Evolutionary conservation across 2,329 filamentous ascomycete genomes (phyloP), one percentile per base, ranked within the genome.

Genomic region (Grosmannia huntii): DNA sequence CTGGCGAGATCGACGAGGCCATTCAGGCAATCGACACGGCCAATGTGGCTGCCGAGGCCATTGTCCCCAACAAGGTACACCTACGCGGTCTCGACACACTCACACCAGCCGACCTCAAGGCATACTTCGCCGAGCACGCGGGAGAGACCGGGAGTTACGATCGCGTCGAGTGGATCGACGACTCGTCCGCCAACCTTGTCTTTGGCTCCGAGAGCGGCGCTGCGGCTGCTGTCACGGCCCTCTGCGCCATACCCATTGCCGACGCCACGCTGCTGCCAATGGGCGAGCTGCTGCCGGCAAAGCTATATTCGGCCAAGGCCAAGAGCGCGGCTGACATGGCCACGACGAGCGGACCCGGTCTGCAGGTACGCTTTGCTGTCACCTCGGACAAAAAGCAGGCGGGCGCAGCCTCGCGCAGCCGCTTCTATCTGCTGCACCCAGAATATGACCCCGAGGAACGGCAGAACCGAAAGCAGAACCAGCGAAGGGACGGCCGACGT

Each of bases 111-210:
- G 84, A 96, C 62, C 86, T 97, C 65, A 85, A 87, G 65, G 76
- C 80, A 60, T 96, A 90, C 65, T 82, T 89, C 10, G 72, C 76
- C 53, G 79, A 88, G 62, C 81, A 94, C 69, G 90, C 81, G 66
- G 73, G 77, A 41, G 69, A 71, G 16, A 75, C 78, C n/a, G 75
- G 78, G 58, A 67, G 73, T 55, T 75, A 84, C 59, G 75, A 80
- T 58, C 79, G 81, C 61, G 77, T 96, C 62, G 90, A 97, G 73
- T 99, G 94, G 94, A 90, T 99, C 64, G 89, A 97, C 69, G 94
- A 99, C 70, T 85, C 83, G 7, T 92, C 90, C 0, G 89, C 90
- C 62, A 97, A 97, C 68, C 76, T 96, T 57, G 72, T 95, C 56
- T 97, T 94, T 73, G 75, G 73, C 46, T 77, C 77, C 7, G 75